A percentile compares a stretch with the other conserved stretches of the same genome.
Evolutionary conservation across 306 rosid species (phyloP).

Genomic region (Hippophae gyantsensis): DNA sequence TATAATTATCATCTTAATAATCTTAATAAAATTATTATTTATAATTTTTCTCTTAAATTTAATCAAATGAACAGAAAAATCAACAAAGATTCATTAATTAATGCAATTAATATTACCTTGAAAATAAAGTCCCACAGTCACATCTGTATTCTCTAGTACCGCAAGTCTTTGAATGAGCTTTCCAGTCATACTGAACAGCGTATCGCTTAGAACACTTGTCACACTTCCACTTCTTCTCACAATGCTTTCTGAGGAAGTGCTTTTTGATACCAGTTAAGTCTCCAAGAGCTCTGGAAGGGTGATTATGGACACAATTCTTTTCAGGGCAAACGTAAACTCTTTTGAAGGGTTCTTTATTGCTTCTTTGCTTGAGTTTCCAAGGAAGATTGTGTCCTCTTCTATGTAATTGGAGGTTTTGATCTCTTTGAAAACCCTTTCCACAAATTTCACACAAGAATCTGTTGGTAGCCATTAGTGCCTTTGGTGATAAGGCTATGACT

Average conservation of each 20-base stretch:
- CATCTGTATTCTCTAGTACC: conserved; percentile 89
- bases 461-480: conserved; percentile 77
- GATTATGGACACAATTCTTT: conserved; percentile 63
- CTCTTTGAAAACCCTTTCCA: conserved; percentile 83
- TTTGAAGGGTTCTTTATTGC: conserved; percentile 52
- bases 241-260: conserved; percentile 84
- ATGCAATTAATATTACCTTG: conserved; percentile 35
- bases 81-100: too few species aligned
- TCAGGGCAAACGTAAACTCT: conserved; percentile 84
- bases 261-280: conserved; percentile 81
- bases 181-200: conserved; percentile 92
- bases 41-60: too few species aligned
- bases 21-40: too few species aligned
- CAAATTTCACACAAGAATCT: conserved; percentile 82
- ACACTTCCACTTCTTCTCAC: conserved; percentile 94
- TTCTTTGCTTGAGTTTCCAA: conserved; percentile 84
- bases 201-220: conserved; percentile 80
- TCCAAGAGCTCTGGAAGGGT: conserved; percentile 76
- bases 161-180: conserved; percentile 80
- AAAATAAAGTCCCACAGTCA: conserved; percentile 85
- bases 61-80: too few species aligned
- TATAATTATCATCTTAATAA: too few species aligned
- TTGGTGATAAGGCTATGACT: conserved; percentile 78
- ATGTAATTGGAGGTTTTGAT: conserved; percentile 83
- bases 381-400: conserved; percentile 85